Conservation (phyloP, 768 basidiomycete species). For the Boletus reticulatus region DNA sequence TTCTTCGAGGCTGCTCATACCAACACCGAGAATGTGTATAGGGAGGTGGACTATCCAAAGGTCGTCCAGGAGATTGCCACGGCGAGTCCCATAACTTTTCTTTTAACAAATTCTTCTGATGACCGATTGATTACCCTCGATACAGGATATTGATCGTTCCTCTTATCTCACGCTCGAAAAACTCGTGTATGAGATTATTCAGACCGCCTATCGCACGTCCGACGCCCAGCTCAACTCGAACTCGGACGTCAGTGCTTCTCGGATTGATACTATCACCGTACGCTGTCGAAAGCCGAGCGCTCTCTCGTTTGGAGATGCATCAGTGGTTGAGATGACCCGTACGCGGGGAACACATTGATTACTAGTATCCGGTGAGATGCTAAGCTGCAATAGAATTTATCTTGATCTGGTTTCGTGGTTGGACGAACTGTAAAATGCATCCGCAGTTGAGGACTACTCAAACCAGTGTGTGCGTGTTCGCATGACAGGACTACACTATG, state of each 20-base stretch:
- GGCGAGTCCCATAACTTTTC: slow-evolving; percentile 8
- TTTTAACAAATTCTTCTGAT: not conserved
- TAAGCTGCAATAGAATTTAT: too few relatives aligned
- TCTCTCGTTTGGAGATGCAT: slow-evolving; percentile 61
- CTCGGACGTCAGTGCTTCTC: slow-evolving; percentile 11
- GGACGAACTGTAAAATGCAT: too few relatives aligned
- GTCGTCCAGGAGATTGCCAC: slow-evolving; percentile 34
- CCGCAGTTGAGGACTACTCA: too few relatives aligned
- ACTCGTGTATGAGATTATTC: slow-evolving; percentile 43
- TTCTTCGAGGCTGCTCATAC: slow-evolving; percentile 35
- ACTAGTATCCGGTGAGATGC: too few relatives aligned
- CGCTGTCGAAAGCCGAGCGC: slow-evolving; percentile 70
- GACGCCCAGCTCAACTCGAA: slow-evolving; percentile 35
- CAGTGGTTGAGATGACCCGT: slow-evolving; percentile 61
- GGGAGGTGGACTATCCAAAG: slow-evolving; percentile 34
- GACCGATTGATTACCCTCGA: not conserved
- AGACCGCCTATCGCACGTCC: slow-evolving; percentile 54
- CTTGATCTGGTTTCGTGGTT: too few relatives aligned
- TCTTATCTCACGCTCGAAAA: slow-evolving; percentile 22
- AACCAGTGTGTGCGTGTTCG: too few relatives aligned
- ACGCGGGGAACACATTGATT: not conserved
- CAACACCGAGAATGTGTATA: slow-evolving; percentile 1
- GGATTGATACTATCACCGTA: slow-evolving; percentile 44
- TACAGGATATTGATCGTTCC: slow-evolving; percentile 13
- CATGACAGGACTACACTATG: too few relatives aligned